phyloP scores from a whole-genome alignment of 148 eudicot genomes.

The Vaccinium darrowii region DNA sequence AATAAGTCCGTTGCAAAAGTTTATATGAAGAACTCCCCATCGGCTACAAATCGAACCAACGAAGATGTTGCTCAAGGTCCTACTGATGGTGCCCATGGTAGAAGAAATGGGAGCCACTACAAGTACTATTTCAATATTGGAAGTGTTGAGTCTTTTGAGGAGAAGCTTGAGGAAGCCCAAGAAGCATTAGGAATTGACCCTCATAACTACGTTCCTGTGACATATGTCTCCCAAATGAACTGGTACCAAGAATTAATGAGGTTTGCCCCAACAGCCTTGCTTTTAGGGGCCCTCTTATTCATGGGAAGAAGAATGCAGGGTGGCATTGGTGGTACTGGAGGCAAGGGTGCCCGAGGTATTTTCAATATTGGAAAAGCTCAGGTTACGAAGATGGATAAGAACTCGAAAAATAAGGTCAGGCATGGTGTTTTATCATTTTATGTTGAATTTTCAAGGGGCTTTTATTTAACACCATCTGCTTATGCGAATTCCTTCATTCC shows the following conservation, averaged over 20 bases:
- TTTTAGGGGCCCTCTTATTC: conserved; percentile 34
- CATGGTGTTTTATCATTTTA: background rate
- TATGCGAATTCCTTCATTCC: background rate
- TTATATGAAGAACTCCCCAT: conserved; percentile 36
- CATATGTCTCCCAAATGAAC: conserved; percentile 37
- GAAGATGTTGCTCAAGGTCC: conserved; percentile 21
- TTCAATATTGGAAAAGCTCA: conserved; percentile 51
- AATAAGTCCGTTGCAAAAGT: conserved; percentile 57
- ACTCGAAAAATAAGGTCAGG: conserved; percentile 50
- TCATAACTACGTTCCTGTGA: conserved; percentile 49
- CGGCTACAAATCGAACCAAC: conserved; percentile 16
- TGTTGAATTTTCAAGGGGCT: background rate
- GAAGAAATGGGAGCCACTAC: conserved; percentile 23
- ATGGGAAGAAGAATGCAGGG: conserved; percentile 45
- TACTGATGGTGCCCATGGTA: conserved; percentile 17
- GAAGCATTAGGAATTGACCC: conserved; percentile 47
- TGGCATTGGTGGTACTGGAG: conserved; percentile 43
- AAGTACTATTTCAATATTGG: conserved; percentile 51
- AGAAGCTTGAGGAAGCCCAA: conserved; percentile 58
- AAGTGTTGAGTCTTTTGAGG: conserved; percentile 56
- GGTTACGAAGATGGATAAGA: conserved; percentile 47
- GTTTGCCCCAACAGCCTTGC: conserved; percentile 41
- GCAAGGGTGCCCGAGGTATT: conserved; percentile 51
- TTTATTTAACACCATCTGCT: background rate
- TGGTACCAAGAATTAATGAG: conserved; percentile 41